A percentile compares a stretch with the other conserved stretches of the same genome.
Evolutionary conservation across 1,284 basidiomycete species (phyloP).

Genomic region (Polyporus tsugae): DNA sequence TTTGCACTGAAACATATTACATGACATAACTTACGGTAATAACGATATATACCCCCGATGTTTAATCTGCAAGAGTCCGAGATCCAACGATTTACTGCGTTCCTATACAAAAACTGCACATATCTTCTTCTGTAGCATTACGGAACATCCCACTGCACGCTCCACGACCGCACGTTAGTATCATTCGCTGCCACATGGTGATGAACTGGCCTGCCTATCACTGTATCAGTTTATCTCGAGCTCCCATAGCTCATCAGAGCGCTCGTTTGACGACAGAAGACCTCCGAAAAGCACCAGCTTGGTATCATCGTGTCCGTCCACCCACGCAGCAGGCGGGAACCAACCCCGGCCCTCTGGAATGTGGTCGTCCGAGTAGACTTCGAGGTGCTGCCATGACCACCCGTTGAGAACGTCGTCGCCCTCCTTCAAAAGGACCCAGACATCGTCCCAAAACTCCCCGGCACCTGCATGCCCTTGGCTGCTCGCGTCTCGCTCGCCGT

Average conservation of each 20-base stretch:
- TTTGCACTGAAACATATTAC: neutral
- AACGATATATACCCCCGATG: neutral
- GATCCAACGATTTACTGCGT: neutral
- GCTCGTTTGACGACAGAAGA: conserved; percentile 34
- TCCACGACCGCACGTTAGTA: neutral
- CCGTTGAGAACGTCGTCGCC: conserved; percentile 22
- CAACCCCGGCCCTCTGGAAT: conserved; percentile 37
- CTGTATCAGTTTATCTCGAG: conserved; percentile 35
- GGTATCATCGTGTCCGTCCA: conserved; percentile 29
- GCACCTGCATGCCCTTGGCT: conserved; percentile 43
- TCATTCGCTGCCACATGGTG: conserved; percentile 6
- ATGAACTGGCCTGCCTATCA: conserved; percentile 18
- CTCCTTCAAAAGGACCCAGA: conserved; percentile 39
- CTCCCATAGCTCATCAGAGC: conserved; percentile 39
- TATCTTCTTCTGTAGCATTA: neutral
- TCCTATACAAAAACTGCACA: too few relatives aligned
- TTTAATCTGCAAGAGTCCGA: neutral
- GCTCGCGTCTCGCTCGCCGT: conserved; percentile 46
- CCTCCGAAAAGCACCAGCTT: conserved; percentile 36
- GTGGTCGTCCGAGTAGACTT: conserved; percentile 21
- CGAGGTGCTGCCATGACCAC: conserved; percentile 35
- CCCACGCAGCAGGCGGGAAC: conserved; percentile 35
- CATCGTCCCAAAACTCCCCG: conserved; percentile 45
- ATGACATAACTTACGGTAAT: neutral
- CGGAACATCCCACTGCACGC: neutral